These are phyloP conservation scores for Zygosaccharomyces sapae DNA, from an alignment of 1,139 yeast genomes.

Conservation along the genomic window DNA sequence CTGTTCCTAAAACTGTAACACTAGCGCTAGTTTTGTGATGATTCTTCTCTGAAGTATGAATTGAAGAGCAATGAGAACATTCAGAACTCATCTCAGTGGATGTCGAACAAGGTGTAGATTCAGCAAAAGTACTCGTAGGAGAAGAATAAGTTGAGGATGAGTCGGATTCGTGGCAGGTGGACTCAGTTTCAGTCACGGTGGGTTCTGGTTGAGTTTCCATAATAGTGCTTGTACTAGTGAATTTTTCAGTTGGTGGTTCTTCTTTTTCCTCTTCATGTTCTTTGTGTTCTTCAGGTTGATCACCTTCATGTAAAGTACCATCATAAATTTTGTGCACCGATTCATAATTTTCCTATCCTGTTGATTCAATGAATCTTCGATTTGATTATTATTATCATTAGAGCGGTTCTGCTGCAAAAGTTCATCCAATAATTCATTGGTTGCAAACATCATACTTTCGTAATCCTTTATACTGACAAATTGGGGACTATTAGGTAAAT, in stretches of 20 bases:
- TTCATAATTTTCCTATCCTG: conserved; percentile 12
- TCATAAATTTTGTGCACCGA: conserved; percentile 13
- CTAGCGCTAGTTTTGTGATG: not conserved
- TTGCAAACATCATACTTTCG: conserved; percentile 17
- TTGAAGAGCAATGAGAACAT: not conserved
- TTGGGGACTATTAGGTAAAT: conserved; percentile 28
- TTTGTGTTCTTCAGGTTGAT: conserved; percentile 3
- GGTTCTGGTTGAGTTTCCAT: not conserved
- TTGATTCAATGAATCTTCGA: conserved; percentile 9
- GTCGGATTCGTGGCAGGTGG: not conserved
- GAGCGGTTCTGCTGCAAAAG: conserved; percentile 10
- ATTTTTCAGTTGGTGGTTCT: conserved; percentile 26
- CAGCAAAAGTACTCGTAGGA: not conserved
- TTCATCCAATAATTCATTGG: conserved; percentile 13
- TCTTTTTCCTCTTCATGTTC: no score
- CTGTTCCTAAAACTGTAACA: not conserved
- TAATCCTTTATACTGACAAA: conserved; percentile 24
- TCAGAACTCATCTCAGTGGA: not conserved
- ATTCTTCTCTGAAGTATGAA: not conserved
- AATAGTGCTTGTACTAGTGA: not conserved
- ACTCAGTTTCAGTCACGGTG: not conserved
- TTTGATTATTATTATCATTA: conserved; percentile 8
- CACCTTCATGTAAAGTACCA: conserved; percentile 6
- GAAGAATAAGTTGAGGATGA: not conserved
- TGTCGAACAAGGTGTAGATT: not conserved